Conservation (phyloP, 495 filamentous ascomycete species). For the Xanthoparmelia taractica region DNA sequence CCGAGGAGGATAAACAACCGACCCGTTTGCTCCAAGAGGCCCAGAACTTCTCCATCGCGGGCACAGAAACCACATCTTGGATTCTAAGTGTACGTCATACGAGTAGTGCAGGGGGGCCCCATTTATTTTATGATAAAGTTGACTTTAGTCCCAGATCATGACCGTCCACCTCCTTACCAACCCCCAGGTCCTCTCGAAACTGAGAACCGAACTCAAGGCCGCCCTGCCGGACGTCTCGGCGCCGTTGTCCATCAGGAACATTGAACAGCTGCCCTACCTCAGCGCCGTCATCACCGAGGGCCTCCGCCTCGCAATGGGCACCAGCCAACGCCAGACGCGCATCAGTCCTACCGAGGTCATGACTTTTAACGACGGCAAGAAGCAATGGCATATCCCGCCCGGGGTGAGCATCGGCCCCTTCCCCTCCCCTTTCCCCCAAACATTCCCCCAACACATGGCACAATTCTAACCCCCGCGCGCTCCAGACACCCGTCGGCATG, state of each 20-base stretch:
- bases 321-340: conserved; percentile 22
- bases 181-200: conserved; percentile 23
- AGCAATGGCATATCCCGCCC: conserved; percentile 39
- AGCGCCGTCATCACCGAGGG: conserved; percentile 32
- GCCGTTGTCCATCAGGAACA: conserved; percentile 15
- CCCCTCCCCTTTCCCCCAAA: background rate
- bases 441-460: no score
- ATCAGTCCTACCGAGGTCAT: conserved; percentile 32
- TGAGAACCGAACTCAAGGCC: conserved; percentile 26
- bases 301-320: conserved; percentile 30
- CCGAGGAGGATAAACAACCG: conserved; percentile 28
- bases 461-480: background rate
- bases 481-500: conserved; percentile 37
- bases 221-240: conserved; percentile 24
- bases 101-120: background rate
- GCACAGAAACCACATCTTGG: conserved; percentile 38
- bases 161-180: conserved; percentile 23
- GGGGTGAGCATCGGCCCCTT: conserved; percentile 22
- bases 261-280: conserved; percentile 22
- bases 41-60: conserved; percentile 34
- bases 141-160: conserved; percentile 26
- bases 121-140: conserved; percentile 7
- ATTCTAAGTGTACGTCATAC: conserved; percentile 15
- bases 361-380: conserved; percentile 22
- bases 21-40: conserved; percentile 37